Base-by-base conservation (phyloP, 2,329 filamentous ascomycete species). In the Exophiala bonariae region DNA sequence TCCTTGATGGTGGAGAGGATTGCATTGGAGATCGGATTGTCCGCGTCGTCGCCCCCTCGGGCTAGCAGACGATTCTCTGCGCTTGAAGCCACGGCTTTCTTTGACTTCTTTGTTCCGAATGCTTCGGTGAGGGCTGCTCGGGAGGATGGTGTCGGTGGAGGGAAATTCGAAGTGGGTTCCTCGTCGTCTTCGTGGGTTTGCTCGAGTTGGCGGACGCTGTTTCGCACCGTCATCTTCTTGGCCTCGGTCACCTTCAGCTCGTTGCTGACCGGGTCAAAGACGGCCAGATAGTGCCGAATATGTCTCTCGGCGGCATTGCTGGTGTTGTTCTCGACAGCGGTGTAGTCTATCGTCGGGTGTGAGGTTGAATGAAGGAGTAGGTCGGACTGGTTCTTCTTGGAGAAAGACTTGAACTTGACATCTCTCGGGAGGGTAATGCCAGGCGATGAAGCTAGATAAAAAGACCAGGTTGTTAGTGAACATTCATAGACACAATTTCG, bases 331-430 rank as follows among this genome's bases (percentile, higher is more conserved):
- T 74, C 71, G 28, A 68, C 69, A 17, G 77, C 81, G 16, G 72
- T 71, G 57, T 82, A 84, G 63, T 84, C 80, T 43, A 85, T 71
- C 42, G 75, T 78, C 11, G 77, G 70, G 54, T 85, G 81, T 39
- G 76, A 68, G 19, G 80, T 81, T 4, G 81, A 81, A 50, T 84
- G 80, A 8, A 84, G 72, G 28, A 84, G 71, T 5, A 83, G 62
- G 20, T 47, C 47, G 3, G 41, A 36, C 3, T 22, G 11, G 8
- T 42, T 49, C 28, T 53, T 52, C 32, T 56, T 57, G 13, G 46
- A 49, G 32, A 50, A 59, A 8, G 50, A 41, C 9, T 55, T 30
- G 43, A 60, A 60, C 3, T 22, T 31, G 33, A 54, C 23, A 6
- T 57, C 35, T 14, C 41, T 18, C 22, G 61, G 57, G 17, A 65